These are phyloP conservation scores for Metschnikowia henanensis DNA, from an alignment of 805 yeast species.

Conservation along the genomic window DNA sequence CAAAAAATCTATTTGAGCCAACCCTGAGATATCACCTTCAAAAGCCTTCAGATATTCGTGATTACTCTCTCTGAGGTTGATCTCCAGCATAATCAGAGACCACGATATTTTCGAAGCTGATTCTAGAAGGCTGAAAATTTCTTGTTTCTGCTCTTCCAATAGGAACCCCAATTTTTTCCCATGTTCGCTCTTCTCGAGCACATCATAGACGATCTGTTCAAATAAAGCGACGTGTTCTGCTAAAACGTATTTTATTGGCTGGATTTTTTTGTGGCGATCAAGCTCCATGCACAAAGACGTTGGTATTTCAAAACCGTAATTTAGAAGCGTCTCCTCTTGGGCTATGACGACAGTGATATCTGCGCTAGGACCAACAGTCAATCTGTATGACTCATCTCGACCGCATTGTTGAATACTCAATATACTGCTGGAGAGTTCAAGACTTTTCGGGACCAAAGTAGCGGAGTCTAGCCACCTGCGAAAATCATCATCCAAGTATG, in stretches of 20 bases:
- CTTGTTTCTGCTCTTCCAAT: slow-evolving; percentile 32
- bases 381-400: not conserved
- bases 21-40: not conserved
- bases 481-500: slow-evolving; percentile 44
- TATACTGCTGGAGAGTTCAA: not conserved
- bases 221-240: slow-evolving; percentile 51
- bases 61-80: slow-evolving; percentile 26
- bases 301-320: slow-evolving; percentile 59
- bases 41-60: not conserved
- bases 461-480: slow-evolving; percentile 48
- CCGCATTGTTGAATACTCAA: not conserved
- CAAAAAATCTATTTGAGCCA: slow-evolving; percentile 23
- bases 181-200: slow-evolving; percentile 26
- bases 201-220: slow-evolving; percentile 24
- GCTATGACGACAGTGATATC: slow-evolving; percentile 1
- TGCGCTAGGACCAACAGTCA: slow-evolving; percentile 6
- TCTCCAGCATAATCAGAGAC: slow-evolving; percentile 13
- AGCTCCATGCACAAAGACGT: slow-evolving; percentile 47
- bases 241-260: slow-evolving; percentile 57
- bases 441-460: not conserved
- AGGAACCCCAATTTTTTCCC: slow-evolving; percentile 45
- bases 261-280: slow-evolving; percentile 48
- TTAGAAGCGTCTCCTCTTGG: slow-evolving; percentile 11
- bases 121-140: slow-evolving; percentile 27
- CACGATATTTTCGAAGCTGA: slow-evolving; percentile 8